Evolutionary conservation across 202 grass and related monocot species (phyloP), one percentile per base, ranked within the genome.

Genomic region (Schoenoplectus triqueter): DNA sequence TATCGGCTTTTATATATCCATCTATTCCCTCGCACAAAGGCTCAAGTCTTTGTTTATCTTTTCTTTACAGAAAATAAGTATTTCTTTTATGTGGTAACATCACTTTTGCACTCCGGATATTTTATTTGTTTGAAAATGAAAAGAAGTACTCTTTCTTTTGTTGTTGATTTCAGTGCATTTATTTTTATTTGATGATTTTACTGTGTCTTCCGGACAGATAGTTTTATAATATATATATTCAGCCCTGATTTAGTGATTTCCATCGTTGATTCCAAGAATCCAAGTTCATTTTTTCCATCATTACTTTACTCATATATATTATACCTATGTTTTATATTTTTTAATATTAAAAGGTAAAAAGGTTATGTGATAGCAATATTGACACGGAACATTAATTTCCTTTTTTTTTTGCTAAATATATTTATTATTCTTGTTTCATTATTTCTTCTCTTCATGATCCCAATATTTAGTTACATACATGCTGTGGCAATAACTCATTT

Each of bases 331-430:
- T 57, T 57, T 57, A 14, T 57, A 49, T 49, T 49, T 49, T 57
- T 14, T 57, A 14, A 3, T 14, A 15, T 14, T 57, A 10, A 57
- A 57, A 57, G 31, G 31, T 31, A 70, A 56, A 20, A 40, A 10
- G 50, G 56, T 78, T 78, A 9, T 78, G 22, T 17, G 54, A 22
- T 78, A 54, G 52, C 13, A 59, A 44, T 60, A 59, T 61, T 78
- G 13, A 52, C 21, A 78, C 2, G 31, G 21, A 56, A 54, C 15
- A 22, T 40, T 57, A 54, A 2, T 76, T 31, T 75, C 9, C 11
- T 76, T 3, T 31, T 68, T 10, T 22, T 14, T 41, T 70, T 11
- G 8, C 18, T 10, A 2, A 31, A 56, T 40, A 61, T 74, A 78
- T 9, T 42, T 14, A 15, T 59, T n/a, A 31, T 31, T 31, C 31